phyloP scores from a whole-genome alignment of 192 early-diverging fungal species.

The Rhizoclosmatium sp. region DNA sequence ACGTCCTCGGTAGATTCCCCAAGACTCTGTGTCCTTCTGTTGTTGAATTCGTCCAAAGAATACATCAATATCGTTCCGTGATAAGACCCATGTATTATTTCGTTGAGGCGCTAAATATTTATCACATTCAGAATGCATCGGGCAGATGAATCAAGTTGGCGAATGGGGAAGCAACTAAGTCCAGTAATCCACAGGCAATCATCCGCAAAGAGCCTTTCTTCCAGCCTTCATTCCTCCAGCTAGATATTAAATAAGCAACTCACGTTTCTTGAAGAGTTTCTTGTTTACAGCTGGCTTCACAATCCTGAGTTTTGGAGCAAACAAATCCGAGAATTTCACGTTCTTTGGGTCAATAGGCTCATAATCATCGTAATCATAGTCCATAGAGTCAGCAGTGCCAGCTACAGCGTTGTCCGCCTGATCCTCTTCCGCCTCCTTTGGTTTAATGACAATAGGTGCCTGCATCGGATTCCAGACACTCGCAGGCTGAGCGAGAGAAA shows the following conservation, averaged over 20 bases:
- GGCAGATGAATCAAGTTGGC: no score
- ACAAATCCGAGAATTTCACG: slow-evolving; percentile 47
- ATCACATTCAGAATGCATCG: neutral
- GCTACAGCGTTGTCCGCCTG: neutral
- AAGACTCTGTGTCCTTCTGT: slow-evolving; percentile 4
- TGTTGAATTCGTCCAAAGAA: slow-evolving; percentile 36
- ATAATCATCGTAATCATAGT: neutral
- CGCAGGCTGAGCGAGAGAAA: neutral
- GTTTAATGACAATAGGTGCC: neutral
- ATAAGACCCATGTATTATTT: slow-evolving; percentile 21
- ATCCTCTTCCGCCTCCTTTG: neutral
- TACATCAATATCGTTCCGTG: slow-evolving; percentile 25
- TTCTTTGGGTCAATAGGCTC: no score
- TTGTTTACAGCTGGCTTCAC: slow-evolving; percentile 13
- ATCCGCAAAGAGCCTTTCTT: no score
- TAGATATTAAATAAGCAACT: neutral
- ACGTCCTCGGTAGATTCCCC: slow-evolving; percentile 27
- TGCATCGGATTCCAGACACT: slow-evolving; percentile 10
- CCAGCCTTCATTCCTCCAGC: no score
- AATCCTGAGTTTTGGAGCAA: slow-evolving; percentile 34
- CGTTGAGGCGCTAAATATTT: slow-evolving; percentile 14
- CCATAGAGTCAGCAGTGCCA: neutral
- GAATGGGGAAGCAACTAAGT: no score
- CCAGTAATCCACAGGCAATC: no score
- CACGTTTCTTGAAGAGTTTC: slow-evolving; percentile 23